phyloP scores from a whole-genome alignment of 2,329 filamentous ascomycete species.

The Claviceps capensis region DNA sequence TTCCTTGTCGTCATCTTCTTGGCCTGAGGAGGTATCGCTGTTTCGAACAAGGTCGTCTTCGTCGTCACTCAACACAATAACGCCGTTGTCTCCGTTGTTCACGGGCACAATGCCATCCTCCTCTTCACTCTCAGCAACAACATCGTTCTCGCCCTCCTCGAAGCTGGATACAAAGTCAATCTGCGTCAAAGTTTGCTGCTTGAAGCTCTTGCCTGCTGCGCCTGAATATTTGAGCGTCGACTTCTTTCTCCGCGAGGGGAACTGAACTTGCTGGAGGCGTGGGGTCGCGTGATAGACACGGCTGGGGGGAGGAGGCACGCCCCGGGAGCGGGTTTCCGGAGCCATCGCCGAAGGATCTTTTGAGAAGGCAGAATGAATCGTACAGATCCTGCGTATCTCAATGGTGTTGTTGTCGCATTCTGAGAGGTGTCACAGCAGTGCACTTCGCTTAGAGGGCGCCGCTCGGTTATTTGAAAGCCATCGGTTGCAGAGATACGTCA shows the following conservation, averaged over 20 bases:
- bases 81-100: conserved; percentile 13
- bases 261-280: conserved; percentile 24
- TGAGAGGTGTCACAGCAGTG: too few relatives aligned
- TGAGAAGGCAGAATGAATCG: too few relatives aligned
- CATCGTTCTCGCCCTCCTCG: conserved; percentile 15
- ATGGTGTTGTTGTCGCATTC: too few relatives aligned
- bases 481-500: neutral
- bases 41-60: conserved; percentile 7
- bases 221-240: conserved; percentile 21
- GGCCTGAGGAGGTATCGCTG: neutral
- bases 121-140: conserved; percentile 14
- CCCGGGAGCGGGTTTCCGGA: conserved; percentile 24
- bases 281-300: conserved; percentile 26
- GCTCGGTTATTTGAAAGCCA: too few relatives aligned
- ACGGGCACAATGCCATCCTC: conserved; percentile 11
- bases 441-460: too few relatives aligned
- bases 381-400: too few relatives aligned
- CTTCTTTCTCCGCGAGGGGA: conserved; percentile 21
- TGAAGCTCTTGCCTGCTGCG: conserved; percentile 14
- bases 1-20: conserved; percentile 7
- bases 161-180: conserved; percentile 25
- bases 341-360: neutral
- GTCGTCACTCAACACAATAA: conserved; percentile 15
- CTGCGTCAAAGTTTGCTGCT: conserved; percentile 30
- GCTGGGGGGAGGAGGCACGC: conserved; percentile 20